Evolutionary conservation across 192 early-diverging fungal species (phyloP).

Genomic region (Backusella tuberculispora): DNA sequence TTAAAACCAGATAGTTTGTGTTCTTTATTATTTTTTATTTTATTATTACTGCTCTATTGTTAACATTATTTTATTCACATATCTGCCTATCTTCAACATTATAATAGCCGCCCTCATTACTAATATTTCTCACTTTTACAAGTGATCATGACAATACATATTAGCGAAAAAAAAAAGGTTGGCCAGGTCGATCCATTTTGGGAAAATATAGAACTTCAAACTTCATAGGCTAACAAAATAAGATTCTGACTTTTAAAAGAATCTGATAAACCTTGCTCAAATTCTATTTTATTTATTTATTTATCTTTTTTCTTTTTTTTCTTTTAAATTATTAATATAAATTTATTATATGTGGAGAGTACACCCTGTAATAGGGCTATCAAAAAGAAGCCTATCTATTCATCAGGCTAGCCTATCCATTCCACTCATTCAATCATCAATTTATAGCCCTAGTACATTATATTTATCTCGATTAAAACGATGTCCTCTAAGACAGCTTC

Average conservation of each 20-base stretch:
- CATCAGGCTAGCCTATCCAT: background rate
- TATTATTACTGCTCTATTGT: no score
- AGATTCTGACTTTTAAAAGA: background rate
- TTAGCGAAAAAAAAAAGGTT: no score
- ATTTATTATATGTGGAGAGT: background rate
- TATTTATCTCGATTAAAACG: conserved; percentile 2
- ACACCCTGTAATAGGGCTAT: background rate
- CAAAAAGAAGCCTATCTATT: background rate
- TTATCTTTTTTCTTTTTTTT: background rate
- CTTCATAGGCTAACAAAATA: background rate
- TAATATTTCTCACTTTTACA: no score
- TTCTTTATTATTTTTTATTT: no score
- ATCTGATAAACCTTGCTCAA: conserved; percentile 18
- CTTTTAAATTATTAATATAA: background rate
- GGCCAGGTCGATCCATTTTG: no score
- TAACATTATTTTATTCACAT: no score
- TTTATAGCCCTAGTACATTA: background rate
- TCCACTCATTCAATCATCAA: background rate
- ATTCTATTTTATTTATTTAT: conserved; percentile 7
- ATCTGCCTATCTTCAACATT: no score
- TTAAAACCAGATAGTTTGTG: no score
- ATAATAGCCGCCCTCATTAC: no score
- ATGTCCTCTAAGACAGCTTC: background rate
- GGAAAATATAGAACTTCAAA: no score
- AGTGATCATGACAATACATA: no score